phyloP scores from a whole-genome alignment of 2,329 filamentous ascomycete genomes.

The Oidium heveae region DNA sequence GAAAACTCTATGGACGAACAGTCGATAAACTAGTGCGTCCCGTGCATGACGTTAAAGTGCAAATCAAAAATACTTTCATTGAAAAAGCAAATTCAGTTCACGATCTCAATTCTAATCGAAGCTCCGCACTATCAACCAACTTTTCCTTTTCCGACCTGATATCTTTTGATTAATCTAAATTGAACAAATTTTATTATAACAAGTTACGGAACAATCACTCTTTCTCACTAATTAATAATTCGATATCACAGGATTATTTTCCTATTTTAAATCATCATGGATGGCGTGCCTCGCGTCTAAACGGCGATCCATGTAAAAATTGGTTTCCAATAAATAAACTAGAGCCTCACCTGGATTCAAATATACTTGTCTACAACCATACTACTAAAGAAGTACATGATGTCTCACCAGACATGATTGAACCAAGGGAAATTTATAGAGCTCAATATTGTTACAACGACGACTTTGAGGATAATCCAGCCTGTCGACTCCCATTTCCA shows the following conservation, averaged over 20 bases:
- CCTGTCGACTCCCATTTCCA: not conserved
- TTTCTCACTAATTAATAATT: too few species aligned
- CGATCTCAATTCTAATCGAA: too few species aligned
- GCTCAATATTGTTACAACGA: not conserved
- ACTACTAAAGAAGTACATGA: not conserved
- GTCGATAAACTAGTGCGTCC: not conserved
- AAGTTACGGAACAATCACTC: too few species aligned
- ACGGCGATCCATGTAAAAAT: not conserved
- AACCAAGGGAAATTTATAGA: not conserved
- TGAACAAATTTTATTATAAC: too few species aligned
- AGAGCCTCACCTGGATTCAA: not conserved
- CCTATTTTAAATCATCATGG: too few species aligned
- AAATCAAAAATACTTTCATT: too few species aligned
- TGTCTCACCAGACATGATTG: not conserved
- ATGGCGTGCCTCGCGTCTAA: not conserved
- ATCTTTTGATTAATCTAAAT: too few species aligned
- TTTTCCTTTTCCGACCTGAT: too few species aligned
- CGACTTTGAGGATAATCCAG: not conserved
- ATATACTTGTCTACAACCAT: not conserved
- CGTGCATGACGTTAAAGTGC: not conserved
- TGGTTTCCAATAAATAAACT: not conserved
- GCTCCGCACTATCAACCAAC: too few species aligned
- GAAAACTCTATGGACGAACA: not conserved
- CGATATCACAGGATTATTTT: too few species aligned
- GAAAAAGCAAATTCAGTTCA: too few species aligned